phyloP scores from a whole-genome alignment of 1,284 basidiomycete genomes.

The Cutaneotrichosporon sp. region DNA sequence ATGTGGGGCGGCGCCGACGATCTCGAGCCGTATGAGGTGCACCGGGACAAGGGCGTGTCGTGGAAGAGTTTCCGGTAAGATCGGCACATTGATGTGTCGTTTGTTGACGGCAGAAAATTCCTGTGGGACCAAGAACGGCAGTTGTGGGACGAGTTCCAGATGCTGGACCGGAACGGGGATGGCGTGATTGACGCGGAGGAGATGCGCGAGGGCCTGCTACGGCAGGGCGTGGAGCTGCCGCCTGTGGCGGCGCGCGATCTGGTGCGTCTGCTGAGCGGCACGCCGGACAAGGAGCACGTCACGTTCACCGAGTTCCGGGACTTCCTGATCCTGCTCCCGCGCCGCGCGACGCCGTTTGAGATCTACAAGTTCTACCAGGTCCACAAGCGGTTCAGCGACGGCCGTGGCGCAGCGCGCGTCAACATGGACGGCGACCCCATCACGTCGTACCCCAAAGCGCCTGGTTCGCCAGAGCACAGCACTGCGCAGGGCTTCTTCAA shows the following conservation, averaged over 20 bases:
- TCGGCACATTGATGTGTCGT: background rate
- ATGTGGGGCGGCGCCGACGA: conserved; percentile 53
- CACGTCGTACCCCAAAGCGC: conserved; percentile 44
- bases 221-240: conserved; percentile 68
- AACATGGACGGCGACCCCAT: conserved; percentile 72
- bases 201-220: conserved; percentile 62
- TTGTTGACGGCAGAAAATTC: conserved; percentile 19
- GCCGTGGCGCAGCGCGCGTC: conserved; percentile 67
- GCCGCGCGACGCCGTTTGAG: conserved; percentile 71
- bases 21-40: conserved; percentile 33
- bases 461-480: conserved; percentile 19
- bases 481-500: conserved; percentile 26
- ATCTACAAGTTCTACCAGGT: conserved; percentile 77
- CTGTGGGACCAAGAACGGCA: conserved; percentile 55
- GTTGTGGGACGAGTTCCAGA: conserved; percentile 82
- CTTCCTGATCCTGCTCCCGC: conserved; percentile 79
- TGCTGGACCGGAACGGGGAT: conserved; percentile 79
- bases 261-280: conserved; percentile 60
- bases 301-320: conserved; percentile 83
- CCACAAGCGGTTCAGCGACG: conserved; percentile 65
- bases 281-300: conserved; percentile 55
- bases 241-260: conserved; percentile 67
- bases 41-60: conserved; percentile 51
- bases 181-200: conserved; percentile 71
- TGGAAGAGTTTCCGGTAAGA: conserved; percentile 69